Evolutionary conservation across 1,139 yeast species (phyloP).

Genomic region (Candida tetrigidarum): DNA sequence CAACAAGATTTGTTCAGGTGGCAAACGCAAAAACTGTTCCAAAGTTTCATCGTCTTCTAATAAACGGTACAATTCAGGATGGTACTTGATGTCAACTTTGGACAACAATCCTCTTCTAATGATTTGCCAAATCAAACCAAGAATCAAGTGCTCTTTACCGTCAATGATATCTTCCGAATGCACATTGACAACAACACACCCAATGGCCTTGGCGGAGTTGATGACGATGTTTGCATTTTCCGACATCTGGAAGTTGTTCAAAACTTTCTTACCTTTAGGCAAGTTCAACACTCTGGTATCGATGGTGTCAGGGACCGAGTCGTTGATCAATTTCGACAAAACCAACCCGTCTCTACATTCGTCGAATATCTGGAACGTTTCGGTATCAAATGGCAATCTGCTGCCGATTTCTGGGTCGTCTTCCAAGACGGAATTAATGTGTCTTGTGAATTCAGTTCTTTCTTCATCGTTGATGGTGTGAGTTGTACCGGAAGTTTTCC

Average conservation of each 20-base stretch:
- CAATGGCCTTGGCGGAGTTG: constrained; percentile 98
- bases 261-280: constrained; percentile 74
- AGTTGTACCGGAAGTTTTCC: constrained; percentile 86
- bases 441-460: constrained; percentile 93
- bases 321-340: constrained; percentile 90
- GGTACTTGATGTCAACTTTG: constrained; percentile 93
- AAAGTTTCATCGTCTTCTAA: constrained; percentile 96
- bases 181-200: constrained; percentile 96
- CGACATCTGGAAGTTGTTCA: constrained; percentile 93
- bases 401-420: constrained; percentile 90
- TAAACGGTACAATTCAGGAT: constrained; percentile 94
- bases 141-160: constrained; percentile 93
- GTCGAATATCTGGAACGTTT: constrained; percentile 93
- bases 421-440: constrained; percentile 86
- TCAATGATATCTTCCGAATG: constrained; percentile 97
- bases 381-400: constrained; percentile 90
- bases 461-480: constrained; percentile 98
- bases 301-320: constrained; percentile 97
- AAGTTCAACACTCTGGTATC: constrained; percentile 95
- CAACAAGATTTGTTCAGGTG: constrained; percentile 95
- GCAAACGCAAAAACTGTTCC: constrained; percentile 93
- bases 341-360: constrained; percentile 97
- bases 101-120: constrained; percentile 93
- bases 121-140: constrained; percentile 98
- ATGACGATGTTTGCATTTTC: constrained; percentile 98